Base-by-base conservation (phyloP, 768 basidiomycete species). In the Dentipellis fragilis region DNA sequence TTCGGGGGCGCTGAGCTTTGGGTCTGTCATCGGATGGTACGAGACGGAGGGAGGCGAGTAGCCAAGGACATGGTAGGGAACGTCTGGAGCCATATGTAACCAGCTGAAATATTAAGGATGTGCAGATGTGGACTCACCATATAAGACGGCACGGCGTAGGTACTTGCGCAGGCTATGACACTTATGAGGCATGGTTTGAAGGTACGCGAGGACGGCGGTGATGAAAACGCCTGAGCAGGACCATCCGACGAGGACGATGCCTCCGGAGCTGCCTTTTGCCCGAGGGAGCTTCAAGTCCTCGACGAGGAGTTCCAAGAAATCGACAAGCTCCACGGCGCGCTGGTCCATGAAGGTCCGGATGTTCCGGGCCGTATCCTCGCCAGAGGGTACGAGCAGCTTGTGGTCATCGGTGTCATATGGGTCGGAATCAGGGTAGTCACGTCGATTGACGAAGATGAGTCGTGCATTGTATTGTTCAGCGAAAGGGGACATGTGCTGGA, bases 351-450 rank as follows among this genome's bases (percentile, higher is more conserved):
- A 49, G 8, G 42, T 6, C 42, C 42, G 42, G 42, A 45, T 7
- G 8, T 19, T 45, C n/a, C 8, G n/a, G 12, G 42, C 42, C 0
- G 42, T 45, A 3, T n/a, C 22, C n/a, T 23, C 48, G 17, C 10
- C 10, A 21, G 48, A 22, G 9, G 50, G 10, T 12, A 16, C 16
- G 14, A 61, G 45, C 10, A 19, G 19, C 16, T 49, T 56, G n/a
- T 56, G 53, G 22, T 66, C 65, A 1, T 47, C 48, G 12, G 40
- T 49, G 0, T 52, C 47, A 49, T 51, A 60, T n/a, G 60, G 60
- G 10, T 50, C 46, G 10, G 62, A 56, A 3, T 59, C 58, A 3
- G 58, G 62, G 42, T 64, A 66, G 51, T 62, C 65, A 1, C 63
- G 62, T 8, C 62, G 58, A 49, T 62, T 66, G 10, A 64, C 38